These are phyloP conservation scores for Protostelium mycophagum DNA, from an alignment of 78 protist species.

Conservation along the genomic window DNA sequence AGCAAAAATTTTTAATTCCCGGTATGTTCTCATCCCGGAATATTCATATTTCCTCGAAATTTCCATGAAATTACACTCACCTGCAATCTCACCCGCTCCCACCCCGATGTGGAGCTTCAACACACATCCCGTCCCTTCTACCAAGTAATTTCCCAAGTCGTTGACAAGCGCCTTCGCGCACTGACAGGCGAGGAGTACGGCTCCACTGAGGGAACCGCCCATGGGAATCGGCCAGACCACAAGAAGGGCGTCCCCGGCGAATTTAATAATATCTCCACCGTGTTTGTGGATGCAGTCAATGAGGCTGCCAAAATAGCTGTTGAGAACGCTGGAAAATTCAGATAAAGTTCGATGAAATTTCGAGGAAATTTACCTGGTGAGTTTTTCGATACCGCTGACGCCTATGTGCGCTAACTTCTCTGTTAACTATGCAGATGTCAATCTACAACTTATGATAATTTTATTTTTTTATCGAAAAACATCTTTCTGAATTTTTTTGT, in stretches of 20 bases:
- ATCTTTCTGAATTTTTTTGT: too few relatives aligned
- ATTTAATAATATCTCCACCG: slow-evolving; percentile 63
- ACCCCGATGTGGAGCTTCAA: slow-evolving; percentile 77
- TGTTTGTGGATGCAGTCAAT: not conserved
- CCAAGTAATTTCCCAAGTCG: slow-evolving; percentile 53
- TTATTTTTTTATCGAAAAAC: too few relatives aligned
- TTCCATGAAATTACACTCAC: slow-evolving; percentile 10
- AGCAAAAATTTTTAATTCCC: too few relatives aligned
- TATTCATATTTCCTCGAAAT: not conserved
- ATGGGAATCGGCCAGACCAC: slow-evolving; percentile 64
- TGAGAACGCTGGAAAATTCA: not conserved
- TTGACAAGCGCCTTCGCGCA: slow-evolving; percentile 54
- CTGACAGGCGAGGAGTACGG: slow-evolving; percentile 62
- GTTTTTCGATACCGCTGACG: not conserved
- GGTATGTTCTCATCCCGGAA: not conserved
- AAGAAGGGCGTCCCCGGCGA: slow-evolving; percentile 80
- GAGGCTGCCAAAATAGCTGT: not conserved
- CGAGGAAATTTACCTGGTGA: too few relatives aligned
- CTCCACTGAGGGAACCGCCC: slow-evolving; percentile 19
- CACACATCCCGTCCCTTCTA: slow-evolving; percentile 35
- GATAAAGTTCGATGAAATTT: too few relatives aligned
- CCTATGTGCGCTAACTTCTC: not conserved
- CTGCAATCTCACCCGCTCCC: slow-evolving; percentile 58
- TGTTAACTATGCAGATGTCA: not conserved
- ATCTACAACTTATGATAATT: not conserved